Conservation (phyloP, 306 rosid genomes). For the Nissolia schottii region DNA sequence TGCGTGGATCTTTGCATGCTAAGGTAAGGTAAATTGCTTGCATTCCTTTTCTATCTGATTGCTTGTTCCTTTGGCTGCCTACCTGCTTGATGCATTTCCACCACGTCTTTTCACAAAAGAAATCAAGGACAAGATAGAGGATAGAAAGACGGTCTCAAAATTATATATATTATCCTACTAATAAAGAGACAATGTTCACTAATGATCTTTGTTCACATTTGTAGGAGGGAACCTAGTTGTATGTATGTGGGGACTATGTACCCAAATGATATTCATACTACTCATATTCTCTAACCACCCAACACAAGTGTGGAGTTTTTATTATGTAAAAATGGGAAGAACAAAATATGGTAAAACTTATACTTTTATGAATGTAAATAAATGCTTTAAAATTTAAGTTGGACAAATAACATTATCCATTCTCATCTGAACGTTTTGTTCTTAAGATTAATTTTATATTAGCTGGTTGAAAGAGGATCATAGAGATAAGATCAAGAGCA, state of each 20-base stretch:
- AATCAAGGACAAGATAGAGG: background rate
- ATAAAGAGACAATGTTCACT: background rate
- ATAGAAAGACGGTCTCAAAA: background rate
- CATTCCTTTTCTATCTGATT: background rate
- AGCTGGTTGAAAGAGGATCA: background rate
- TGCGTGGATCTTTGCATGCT: background rate
- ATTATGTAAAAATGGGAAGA: too few species aligned
- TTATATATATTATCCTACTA: background rate
- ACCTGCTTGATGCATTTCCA: background rate
- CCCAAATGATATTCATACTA: too few species aligned
- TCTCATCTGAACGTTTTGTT: background rate
- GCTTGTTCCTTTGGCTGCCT: background rate
- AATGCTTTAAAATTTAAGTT: too few species aligned
- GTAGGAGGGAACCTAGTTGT: constrained; percentile 4
- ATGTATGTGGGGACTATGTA: background rate
- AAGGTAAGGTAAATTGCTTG: background rate
- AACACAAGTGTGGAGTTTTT: too few species aligned
- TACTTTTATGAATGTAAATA: too few species aligned
- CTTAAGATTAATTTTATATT: background rate
- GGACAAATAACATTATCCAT: too few species aligned
- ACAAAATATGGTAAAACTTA: too few species aligned
- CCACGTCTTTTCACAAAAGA: constrained; percentile 15
- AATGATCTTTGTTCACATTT: background rate
- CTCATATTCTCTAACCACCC: too few species aligned
- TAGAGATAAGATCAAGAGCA: background rate